Conservation (phyloP, 805 yeast genomes). For the Tetrapisispora arboricola region DNA sequence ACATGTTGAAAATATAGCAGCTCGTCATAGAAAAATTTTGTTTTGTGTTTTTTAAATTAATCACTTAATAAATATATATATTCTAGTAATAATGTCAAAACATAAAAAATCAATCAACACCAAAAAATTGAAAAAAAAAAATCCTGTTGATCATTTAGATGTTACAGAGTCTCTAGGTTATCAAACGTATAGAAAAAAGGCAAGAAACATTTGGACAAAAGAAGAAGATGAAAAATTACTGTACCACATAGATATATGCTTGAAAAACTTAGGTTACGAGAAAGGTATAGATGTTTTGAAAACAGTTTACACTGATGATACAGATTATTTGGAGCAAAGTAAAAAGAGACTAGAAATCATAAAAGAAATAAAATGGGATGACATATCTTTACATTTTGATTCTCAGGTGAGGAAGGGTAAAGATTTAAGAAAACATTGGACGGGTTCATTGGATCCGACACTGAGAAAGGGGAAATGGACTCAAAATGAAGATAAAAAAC, state of each 20-base stretch:
- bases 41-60: too few relatives aligned
- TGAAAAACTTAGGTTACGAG: conserved; percentile 27
- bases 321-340: not conserved
- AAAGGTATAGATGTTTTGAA: conserved; percentile 28
- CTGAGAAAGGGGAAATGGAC: conserved; percentile 85
- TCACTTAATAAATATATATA: too few relatives aligned
- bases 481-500: conserved; percentile 57
- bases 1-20: too few relatives aligned
- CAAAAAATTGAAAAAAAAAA: not conserved
- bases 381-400: conserved; percentile 37
- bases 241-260: conserved; percentile 32
- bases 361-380: conserved; percentile 50
- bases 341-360: conserved; percentile 22
- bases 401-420: conserved; percentile 53
- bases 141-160: conserved; percentile 30
- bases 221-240: conserved; percentile 58
- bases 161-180: conserved; percentile 66
- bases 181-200: conserved; percentile 55
- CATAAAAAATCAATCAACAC: not conserved
- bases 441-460: conserved; percentile 72
- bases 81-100: not conserved
- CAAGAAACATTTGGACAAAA: conserved; percentile 63
- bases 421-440: conserved; percentile 84
- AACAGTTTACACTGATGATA: conserved; percentile 7
- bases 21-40: too few relatives aligned